These are phyloP conservation scores for Fusarium camptoceras DNA, from an alignment of 2,329 filamentous ascomycete genomes.

Conservation along the genomic window DNA sequence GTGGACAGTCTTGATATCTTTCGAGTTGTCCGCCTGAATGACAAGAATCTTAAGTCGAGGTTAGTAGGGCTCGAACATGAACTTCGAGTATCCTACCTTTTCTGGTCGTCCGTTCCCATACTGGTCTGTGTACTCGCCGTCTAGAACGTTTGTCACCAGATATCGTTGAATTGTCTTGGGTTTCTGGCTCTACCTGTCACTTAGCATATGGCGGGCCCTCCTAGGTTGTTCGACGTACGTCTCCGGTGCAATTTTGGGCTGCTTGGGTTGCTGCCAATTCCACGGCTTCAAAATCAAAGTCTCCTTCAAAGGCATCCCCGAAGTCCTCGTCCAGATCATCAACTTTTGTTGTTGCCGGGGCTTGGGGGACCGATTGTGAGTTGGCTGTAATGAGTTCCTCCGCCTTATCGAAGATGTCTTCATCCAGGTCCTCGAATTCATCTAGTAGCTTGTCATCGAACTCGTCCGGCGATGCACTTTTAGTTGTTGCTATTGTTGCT, in stretches of 20 bases:
- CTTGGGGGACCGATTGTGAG: conserved; percentile 34
- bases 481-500: not conserved
- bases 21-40: conserved; percentile 82
- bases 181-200: conserved; percentile 72
- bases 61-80: conserved; percentile 27
- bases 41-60: conserved; percentile 71
- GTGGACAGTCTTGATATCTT: conserved; percentile 73
- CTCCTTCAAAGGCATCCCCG: conserved; percentile 70
- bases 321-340: conserved; percentile 50
- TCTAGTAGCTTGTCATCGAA: conserved; percentile 68
- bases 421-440: conserved; percentile 75
- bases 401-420: conserved; percentile 66
- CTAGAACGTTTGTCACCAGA: conserved; percentile 78
- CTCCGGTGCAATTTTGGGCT: conserved; percentile 51
- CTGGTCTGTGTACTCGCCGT: conserved; percentile 74
- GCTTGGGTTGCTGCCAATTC: conserved; percentile 80
- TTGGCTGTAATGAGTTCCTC: conserved; percentile 49
- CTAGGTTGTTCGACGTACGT: conserved; percentile 53
- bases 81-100: conserved; percentile 69
- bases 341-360: not conserved
- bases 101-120: conserved; percentile 71
- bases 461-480: conserved; percentile 56
- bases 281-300: conserved; percentile 81
- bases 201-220: conserved; percentile 66
- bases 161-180: conserved; percentile 87